Evolutionary conservation across 2,329 filamentous ascomycete species (phyloP).

Genomic region (Ascochyta viciae-villosae): DNA sequence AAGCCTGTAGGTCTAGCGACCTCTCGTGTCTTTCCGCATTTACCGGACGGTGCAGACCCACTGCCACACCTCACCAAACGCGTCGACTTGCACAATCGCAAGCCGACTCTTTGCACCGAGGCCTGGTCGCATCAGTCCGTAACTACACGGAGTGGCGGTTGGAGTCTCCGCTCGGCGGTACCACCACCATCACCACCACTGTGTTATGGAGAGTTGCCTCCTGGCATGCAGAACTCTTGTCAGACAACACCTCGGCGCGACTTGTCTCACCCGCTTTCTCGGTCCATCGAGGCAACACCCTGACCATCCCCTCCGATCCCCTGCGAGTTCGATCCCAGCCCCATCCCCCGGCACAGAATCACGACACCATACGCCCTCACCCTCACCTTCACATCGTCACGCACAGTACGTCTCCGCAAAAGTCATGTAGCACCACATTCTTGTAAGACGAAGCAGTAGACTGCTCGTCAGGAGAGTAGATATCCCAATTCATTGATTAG

Average conservation of each 20-base stretch:
- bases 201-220: not conserved
- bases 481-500: conserved; percentile 26
- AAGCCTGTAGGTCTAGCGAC: conserved; percentile 13
- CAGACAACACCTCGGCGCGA: not conserved
- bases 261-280: not conserved
- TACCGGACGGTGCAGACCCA: not conserved
- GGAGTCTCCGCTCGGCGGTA: not conserved
- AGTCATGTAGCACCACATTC: conserved; percentile 44
- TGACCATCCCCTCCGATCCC: conserved; percentile 7
- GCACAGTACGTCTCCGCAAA: conserved; percentile 38
- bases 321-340: conserved; percentile 17
- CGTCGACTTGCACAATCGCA: not conserved
- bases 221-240: not conserved
- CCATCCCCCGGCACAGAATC: conserved; percentile 19
- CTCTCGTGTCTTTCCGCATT: not conserved
- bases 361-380: conserved; percentile 20
- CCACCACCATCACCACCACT: not conserved
- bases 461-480: conserved; percentile 38
- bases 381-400: conserved; percentile 24
- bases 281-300: conserved; percentile 8
- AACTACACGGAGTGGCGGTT: not conserved
- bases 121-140: not conserved
- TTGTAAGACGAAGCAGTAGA: conserved; percentile 35
- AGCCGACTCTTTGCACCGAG: not conserved
- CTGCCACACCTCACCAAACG: not conserved